Percentiles rank a stretch among this genome's conserved stretches.
These are phyloP conservation scores for Fusarium nanum DNA, from an alignment of 2,329 filamentous ascomycete genomes.

Conservation along the genomic window DNA sequence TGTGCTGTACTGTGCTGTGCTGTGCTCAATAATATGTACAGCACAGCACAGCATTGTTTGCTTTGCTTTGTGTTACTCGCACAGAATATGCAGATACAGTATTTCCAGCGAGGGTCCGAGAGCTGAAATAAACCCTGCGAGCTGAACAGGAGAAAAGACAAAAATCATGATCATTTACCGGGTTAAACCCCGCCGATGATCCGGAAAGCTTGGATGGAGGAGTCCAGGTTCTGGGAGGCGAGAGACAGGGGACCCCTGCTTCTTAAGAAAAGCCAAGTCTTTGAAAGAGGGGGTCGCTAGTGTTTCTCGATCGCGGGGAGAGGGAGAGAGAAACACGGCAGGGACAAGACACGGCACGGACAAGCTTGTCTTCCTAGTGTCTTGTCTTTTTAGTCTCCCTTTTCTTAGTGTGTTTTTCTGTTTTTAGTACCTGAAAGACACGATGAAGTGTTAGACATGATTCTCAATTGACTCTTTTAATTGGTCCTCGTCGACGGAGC, in stretches of 20 bases:
- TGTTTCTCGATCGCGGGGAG: constrained; percentile 21
- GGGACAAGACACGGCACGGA: neutral
- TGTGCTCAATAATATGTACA: neutral
- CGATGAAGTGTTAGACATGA: constrained; percentile 7
- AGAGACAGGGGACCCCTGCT: constrained; percentile 14
- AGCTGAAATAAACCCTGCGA: constrained; percentile 12
- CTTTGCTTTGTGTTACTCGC: neutral
- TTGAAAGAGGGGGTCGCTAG: neutral
- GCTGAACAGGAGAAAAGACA: constrained; percentile 5
- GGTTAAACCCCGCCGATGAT: neutral
- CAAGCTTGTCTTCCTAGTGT: neutral
- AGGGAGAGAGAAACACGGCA: neutral
- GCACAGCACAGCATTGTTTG: neutral
- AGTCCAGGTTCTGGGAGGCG: neutral
- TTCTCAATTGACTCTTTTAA: neutral
- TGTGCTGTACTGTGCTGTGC: no score
- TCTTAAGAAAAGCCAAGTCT: neutral
- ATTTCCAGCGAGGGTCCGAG: constrained; percentile 16
- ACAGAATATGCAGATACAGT: neutral
- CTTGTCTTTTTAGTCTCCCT: neutral
- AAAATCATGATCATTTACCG: neutral
- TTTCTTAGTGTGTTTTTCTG: neutral
- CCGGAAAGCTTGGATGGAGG: neutral
- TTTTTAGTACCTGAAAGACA: constrained; percentile 2
- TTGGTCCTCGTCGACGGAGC: constrained; percentile 2